Evolutionary conservation across 2,329 filamentous ascomycete genomes (phyloP), one percentile per base, ranked within the genome.

Genomic region (Scortechinia acanthostroma): DNA sequence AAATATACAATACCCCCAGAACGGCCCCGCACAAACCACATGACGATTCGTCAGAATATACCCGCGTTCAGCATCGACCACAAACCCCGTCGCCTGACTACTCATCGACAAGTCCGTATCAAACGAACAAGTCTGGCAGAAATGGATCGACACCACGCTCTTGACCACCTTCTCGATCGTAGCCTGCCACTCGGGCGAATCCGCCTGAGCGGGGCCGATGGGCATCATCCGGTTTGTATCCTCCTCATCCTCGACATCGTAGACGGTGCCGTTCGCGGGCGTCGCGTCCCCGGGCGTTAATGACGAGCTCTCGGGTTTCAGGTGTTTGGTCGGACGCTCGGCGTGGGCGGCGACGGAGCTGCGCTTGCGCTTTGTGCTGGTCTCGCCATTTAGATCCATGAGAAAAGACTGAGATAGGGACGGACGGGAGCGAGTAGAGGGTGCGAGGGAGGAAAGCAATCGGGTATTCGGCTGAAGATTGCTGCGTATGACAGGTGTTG

Each of bases 1-100:
- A 62, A 98, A 98, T 53, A 98, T 91, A 61, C 88, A 91, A 68
- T 95, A 96, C 42, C 93, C 93, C 86, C 91, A 97, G 66, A 98
- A 98, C 1, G 93, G 93, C 1, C 93, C 93, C 1, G 93, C 78
- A 51, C 93, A 90, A 35, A 97, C 93, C 22, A 98, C 93, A 68
- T 98, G 93, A 48, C 88, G 79, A 62, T 93, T 93, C 10, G 88
- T 93, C 62, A 93, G 66, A 55, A 93, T 91, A 60, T 91, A 90
- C 55, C 75, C 76, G 50, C 42, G 16, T 25, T 44, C 35, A 6
- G 44, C 47, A 46, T 52, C 46, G 53, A 46, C 42, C 17, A 25
- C 23, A 19, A 37, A 19, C 3, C 43, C 22, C 10, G 14, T 19
- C n/a, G 14, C 19, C 23, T 44, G 21, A 20, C 43, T 44, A n/a